Percentiles rank a stretch among this genome's conserved stretches.
Evolutionary conservation across 2,329 filamentous ascomycete genomes (phyloP).

Genomic region (Aspergillus floridensis): DNA sequence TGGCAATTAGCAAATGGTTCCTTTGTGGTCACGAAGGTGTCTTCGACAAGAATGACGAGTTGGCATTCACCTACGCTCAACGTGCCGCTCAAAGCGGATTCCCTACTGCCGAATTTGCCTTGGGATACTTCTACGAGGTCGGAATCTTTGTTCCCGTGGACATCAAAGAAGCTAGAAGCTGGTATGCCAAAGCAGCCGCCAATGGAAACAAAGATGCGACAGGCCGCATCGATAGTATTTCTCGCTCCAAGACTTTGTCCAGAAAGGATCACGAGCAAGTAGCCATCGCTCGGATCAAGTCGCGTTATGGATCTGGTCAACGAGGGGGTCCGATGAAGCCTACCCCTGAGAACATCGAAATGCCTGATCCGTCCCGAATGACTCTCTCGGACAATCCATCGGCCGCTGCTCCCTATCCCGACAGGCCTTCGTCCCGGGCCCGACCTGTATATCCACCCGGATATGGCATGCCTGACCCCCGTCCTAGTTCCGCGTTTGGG

Average conservation of each 20-base stretch:
- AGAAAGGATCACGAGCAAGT: slow-evolving; percentile 91
- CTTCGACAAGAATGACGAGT: slow-evolving; percentile 91
- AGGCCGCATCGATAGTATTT: slow-evolving; percentile 77
- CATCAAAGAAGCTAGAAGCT: slow-evolving; percentile 74
- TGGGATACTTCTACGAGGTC: slow-evolving; percentile 97
- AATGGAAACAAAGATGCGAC: slow-evolving; percentile 90
- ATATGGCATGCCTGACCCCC: slow-evolving; percentile 38
- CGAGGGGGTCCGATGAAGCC: slow-evolving; percentile 41
- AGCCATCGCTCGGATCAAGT: slow-evolving; percentile 83
- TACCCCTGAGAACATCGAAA: slow-evolving; percentile 44
- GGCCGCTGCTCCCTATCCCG: slow-evolving; percentile 45
- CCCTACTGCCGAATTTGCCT: slow-evolving; percentile 88
- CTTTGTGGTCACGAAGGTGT: slow-evolving; percentile 89
- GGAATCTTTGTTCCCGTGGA: slow-evolving; percentile 88
- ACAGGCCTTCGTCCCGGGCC: slow-evolving; percentile 33
- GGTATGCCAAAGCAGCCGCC: slow-evolving; percentile 86
- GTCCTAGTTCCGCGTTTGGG: slow-evolving; percentile 48
- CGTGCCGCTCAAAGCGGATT: slow-evolving; percentile 79
- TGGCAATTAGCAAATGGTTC: slow-evolving; percentile 98
- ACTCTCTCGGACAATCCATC: slow-evolving; percentile 35
- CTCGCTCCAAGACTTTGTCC: slow-evolving; percentile 76
- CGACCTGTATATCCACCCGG: slow-evolving; percentile 32
- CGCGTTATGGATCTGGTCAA: slow-evolving; percentile 66
- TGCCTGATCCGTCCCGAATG: slow-evolving; percentile 50
- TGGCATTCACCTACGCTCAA: slow-evolving; percentile 87